Evolutionary conservation across 2,329 filamentous ascomycete species (phyloP).

Genomic region (Pyricularia sp.): DNA sequence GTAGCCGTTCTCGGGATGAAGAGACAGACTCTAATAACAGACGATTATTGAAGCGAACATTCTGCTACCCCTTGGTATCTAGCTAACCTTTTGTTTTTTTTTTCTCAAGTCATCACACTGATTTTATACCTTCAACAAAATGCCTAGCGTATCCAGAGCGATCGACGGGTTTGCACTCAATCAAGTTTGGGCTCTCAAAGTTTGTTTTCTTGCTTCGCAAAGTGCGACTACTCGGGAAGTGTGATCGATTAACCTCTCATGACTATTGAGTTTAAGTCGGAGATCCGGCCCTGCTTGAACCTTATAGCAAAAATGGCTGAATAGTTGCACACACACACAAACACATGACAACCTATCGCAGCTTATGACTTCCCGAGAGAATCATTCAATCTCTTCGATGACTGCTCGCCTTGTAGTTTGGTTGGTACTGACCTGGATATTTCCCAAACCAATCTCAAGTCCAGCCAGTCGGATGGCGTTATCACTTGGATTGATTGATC

Average conservation of each 20-base stretch:
- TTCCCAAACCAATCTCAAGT: constrained; percentile 23
- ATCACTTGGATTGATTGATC: not conserved
- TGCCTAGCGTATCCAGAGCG: not conserved
- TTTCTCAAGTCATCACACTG: not conserved
- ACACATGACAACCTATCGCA: not conserved
- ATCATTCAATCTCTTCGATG: constrained; percentile 49
- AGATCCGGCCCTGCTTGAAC: not conserved
- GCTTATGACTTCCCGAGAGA: not conserved
- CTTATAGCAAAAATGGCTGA: not conserved
- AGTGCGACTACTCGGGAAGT: not conserved
- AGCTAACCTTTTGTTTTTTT: not conserved
- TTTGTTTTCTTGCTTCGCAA: not conserved
- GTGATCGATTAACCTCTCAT: not conserved
- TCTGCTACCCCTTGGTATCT: not conserved
- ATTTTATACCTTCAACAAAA: not conserved
- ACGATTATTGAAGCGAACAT: too few relatives aligned
- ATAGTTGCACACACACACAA: not conserved
- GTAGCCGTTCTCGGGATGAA: not conserved
- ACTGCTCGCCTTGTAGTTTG: constrained; percentile 19
- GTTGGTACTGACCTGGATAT: constrained; percentile 2
- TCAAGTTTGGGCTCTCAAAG: not conserved
- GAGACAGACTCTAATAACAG: not conserved
- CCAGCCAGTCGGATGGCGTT: constrained; percentile 25
- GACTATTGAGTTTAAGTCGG: not conserved
- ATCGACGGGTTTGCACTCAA: not conserved